phyloP scores from a whole-genome alignment of 2,329 filamentous ascomycete species.

The Passalora sequoiae region DNA sequence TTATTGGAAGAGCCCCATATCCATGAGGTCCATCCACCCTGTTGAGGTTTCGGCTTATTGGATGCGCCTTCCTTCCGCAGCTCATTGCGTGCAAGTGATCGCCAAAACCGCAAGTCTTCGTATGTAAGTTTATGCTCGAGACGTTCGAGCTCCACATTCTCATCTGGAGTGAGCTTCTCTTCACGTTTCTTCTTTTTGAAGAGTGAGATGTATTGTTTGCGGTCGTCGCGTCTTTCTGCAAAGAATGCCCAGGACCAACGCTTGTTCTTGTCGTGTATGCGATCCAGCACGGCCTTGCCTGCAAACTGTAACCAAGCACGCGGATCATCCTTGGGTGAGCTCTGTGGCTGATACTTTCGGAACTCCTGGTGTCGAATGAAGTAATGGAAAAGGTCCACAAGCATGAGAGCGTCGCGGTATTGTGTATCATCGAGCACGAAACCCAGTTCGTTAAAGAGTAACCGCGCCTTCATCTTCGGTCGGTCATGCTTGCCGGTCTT shows the following conservation, averaged over 20 bases:
- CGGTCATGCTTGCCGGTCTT: constrained; percentile 76
- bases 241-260: constrained; percentile 97
- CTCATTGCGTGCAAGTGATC: constrained; percentile 87
- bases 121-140: constrained; percentile 87
- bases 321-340: constrained; percentile 80
- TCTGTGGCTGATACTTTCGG: constrained; percentile 84
- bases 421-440: constrained; percentile 97
- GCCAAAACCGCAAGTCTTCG: constrained; percentile 95
- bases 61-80: constrained; percentile 88
- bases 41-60: constrained; percentile 63
- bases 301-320: constrained; percentile 90
- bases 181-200: constrained; percentile 89
- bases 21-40: constrained; percentile 88
- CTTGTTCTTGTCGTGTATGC: constrained; percentile 90
- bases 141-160: constrained; percentile 65
- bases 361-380: constrained; percentile 98
- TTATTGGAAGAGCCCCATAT: constrained; percentile 64
- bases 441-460: constrained; percentile 95
- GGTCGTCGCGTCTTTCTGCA: constrained; percentile 83
- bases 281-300: constrained; percentile 78
- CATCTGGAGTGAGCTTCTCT: constrained; percentile 60
- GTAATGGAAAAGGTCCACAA: constrained; percentile 97
- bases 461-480: constrained; percentile 81
- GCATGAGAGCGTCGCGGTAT: constrained; percentile 95
- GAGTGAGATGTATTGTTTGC: constrained; percentile 79